These are phyloP conservation scores for Aspergillus japonicus DNA, from an alignment of 2,329 filamentous ascomycete genomes.

Conservation along the genomic window DNA sequence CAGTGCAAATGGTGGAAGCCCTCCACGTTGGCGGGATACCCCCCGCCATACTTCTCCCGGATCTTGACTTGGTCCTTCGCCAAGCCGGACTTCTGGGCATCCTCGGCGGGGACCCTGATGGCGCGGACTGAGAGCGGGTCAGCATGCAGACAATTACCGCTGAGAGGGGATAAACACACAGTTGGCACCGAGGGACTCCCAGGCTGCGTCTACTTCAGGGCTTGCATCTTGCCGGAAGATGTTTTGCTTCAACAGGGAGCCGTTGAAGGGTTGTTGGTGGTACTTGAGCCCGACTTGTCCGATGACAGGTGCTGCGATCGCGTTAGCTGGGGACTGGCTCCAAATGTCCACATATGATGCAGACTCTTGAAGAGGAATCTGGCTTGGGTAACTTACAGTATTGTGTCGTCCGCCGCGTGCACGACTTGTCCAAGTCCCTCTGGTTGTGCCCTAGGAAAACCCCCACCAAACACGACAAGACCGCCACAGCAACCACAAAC, in stretches of 20 bases:
- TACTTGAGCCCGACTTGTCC: constrained; percentile 46
- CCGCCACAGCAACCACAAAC: constrained; percentile 16
- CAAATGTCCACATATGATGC: not conserved
- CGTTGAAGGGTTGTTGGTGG: constrained; percentile 52
- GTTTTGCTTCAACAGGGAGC: constrained; percentile 56
- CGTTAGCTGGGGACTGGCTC: not conserved
- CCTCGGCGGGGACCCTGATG: constrained; percentile 50
- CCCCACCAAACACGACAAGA: constrained; percentile 22
- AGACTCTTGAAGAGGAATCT: no score
- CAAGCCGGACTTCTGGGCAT: constrained; percentile 54
- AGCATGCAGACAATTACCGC: not conserved
- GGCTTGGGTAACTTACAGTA: constrained; percentile 20
- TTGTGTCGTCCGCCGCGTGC: constrained; percentile 24
- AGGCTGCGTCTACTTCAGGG: constrained; percentile 58
- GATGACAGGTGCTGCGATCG: constrained; percentile 33
- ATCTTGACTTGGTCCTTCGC: constrained; percentile 56
- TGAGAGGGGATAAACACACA: constrained; percentile 40
- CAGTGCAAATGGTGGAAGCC: constrained; percentile 49
- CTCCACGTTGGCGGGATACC: constrained; percentile 44
- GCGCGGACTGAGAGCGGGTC: constrained; percentile 39
- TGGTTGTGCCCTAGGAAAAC: constrained; percentile 14
- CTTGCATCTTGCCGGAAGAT: constrained; percentile 53
- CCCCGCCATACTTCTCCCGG: constrained; percentile 56
- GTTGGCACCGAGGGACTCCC: constrained; percentile 53
- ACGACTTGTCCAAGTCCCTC: constrained; percentile 21